Percentiles rank a stretch among this genome's conserved stretches.
phyloP scores from a whole-genome alignment of 2,329 filamentous ascomycete species.

The Aspergillus fumigatus region DNA sequence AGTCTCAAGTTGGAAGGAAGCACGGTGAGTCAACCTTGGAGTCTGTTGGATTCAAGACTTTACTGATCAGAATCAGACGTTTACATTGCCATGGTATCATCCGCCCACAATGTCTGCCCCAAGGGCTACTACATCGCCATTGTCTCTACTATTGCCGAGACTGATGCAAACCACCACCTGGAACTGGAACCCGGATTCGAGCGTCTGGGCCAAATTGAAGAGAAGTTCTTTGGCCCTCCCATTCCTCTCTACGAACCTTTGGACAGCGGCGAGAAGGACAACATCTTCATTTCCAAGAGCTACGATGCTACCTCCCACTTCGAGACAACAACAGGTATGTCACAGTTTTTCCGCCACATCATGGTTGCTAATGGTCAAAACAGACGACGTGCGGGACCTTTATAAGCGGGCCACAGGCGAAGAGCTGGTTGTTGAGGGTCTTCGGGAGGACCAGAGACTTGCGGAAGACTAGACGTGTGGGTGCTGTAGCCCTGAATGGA shows the following conservation, averaged over 20 bases:
- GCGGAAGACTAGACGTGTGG: slow-evolving; percentile 32
- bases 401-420: slow-evolving; percentile 79
- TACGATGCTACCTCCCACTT: slow-evolving; percentile 98
- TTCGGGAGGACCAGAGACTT: slow-evolving; percentile 63
- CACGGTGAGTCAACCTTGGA: slow-evolving; percentile 60
- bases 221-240: slow-evolving; percentile 91
- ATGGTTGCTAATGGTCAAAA: slow-evolving; percentile 21
- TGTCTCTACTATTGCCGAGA: slow-evolving; percentile 94
- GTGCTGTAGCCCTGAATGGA: slow-evolving; percentile 2
- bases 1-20: slow-evolving; percentile 94
- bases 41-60: background rate
- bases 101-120: slow-evolving; percentile 95
- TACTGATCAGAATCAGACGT: slow-evolving; percentile 60
- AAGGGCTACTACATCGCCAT: slow-evolving; percentile 99
- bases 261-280: slow-evolving; percentile 76
- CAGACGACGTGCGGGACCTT: slow-evolving; percentile 91
- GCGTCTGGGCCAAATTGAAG: slow-evolving; percentile 86
- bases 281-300: slow-evolving; percentile 96
- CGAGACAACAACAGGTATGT: slow-evolving; percentile 70
- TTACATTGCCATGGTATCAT: slow-evolving; percentile 93
- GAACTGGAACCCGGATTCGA: slow-evolving; percentile 91
- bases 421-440: slow-evolving; percentile 80
- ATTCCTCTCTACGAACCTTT: slow-evolving; percentile 93
- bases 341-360: background rate
- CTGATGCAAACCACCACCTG: slow-evolving; percentile 85